Base-by-base conservation (phyloP, 1,284 basidiomycete species). In the Cystobasidium pallidum region DNA sequence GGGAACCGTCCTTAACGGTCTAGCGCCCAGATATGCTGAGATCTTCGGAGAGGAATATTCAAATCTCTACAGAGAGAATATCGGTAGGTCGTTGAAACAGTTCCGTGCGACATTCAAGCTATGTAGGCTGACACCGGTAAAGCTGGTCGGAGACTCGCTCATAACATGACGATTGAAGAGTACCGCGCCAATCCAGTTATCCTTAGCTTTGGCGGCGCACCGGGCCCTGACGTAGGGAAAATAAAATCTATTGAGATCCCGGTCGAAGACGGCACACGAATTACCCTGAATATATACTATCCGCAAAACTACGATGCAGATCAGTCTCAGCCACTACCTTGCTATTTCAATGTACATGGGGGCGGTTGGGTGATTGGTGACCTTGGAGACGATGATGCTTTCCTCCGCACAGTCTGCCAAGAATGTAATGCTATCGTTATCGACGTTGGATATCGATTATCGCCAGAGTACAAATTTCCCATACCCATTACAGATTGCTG, bases 81-180 rank as follows among this genome's bases (percentile, higher is more conserved):
- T 72, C 17, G 70, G 70, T 51, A 51, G 49, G 8, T 26, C n/a
- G n/a, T 54, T 52, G n/a, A 19, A 6, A 30, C 11, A 15, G 28
- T 65, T 8, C 45, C 19, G 3, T 51, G 26, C 34, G 1, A 19
- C n/a, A 21, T n/a, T 10, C 1, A 11, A 36, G 24, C 30, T 19
- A 21, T 11, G 13, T n/a, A 39, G 17, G 13, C 52, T 71, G 54
- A 51, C n/a, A 49, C 19, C 24, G 17, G 24, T 49, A n/a, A 28
- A 73, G 65, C 55, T n/a, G 72, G 72, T 17, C 58, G 58, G 24
- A 24, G 51, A 11, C 57, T 73, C 26, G 72, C 72, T 8, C 72
- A 73, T 45, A 41, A 73, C 24, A 68, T 73, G 65, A 54, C 65
- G 32, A 73, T 73, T 21, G 66, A 73, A 55, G 72, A 73, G 34